phyloP scores from a whole-genome alignment of 148 eudicot genomes.

The Chenopodium suecicum region DNA sequence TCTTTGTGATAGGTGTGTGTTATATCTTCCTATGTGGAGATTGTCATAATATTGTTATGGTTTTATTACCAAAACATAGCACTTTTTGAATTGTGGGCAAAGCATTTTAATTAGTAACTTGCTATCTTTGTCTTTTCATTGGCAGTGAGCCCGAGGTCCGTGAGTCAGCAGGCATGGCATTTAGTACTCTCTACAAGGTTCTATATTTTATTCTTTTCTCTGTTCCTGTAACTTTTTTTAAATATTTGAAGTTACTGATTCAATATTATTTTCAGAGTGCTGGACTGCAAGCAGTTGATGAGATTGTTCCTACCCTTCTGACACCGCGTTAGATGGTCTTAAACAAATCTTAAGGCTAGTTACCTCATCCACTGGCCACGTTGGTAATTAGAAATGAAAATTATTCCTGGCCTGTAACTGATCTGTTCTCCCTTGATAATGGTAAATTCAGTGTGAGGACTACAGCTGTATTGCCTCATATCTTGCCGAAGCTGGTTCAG shows the following conservation, averaged over 20 bases:
- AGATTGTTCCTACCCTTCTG: slow-evolving; percentile 97
- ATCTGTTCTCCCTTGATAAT: slow-evolving; percentile 9
- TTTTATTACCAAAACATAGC: neutral
- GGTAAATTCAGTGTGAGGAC: slow-evolving; percentile 72
- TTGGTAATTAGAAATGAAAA: neutral
- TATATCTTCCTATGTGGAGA: slow-evolving; percentile 12
- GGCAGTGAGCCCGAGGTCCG: slow-evolving; percentile 79
- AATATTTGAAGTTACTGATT: slow-evolving; percentile 9
- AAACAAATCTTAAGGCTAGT: slow-evolving; percentile 88
- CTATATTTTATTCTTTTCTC: neutral
- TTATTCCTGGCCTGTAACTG: slow-evolving; percentile 17
- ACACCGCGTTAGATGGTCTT: slow-evolving; percentile 95
- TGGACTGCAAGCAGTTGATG: slow-evolving; percentile 99
- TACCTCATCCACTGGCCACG: slow-evolving; percentile 1
- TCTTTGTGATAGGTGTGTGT: slow-evolving; percentile 86
- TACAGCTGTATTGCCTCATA: slow-evolving; percentile 90
- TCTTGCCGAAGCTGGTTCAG: slow-evolving; percentile 91
- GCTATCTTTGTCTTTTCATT: slow-evolving; percentile 13
- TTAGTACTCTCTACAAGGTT: slow-evolving; percentile 97
- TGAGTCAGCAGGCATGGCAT: slow-evolving; percentile 91
- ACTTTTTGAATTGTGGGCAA: neutral
- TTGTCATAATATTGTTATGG: neutral
- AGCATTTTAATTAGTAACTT: neutral
- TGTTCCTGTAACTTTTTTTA: neutral
- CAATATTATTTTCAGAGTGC: slow-evolving; percentile 61